Evolutionary conservation across 2,329 filamentous ascomycete genomes (phyloP).

Genomic region (Dryadomyces sulphureus): DNA sequence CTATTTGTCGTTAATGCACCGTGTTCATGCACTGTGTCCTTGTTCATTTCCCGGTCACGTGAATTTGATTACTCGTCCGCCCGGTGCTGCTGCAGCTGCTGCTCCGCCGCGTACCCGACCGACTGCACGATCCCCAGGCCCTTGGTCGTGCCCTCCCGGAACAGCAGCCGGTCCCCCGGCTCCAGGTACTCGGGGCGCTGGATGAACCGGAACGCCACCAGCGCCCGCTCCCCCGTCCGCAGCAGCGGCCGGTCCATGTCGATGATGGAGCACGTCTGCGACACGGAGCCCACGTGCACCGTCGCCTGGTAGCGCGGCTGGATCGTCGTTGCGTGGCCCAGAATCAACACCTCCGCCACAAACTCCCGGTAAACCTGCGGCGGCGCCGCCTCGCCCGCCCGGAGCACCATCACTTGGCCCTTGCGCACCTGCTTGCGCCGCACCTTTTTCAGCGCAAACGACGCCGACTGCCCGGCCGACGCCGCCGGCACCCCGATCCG

Average conservation of each 20-base stretch:
- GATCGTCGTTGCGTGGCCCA: slow-evolving; percentile 93
- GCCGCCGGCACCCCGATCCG: slow-evolving; percentile 77
- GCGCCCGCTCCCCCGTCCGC: slow-evolving; percentile 83
- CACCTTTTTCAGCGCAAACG: slow-evolving; percentile 77
- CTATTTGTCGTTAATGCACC: too few relatives aligned
- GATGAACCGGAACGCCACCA: slow-evolving; percentile 87
- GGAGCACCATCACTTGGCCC: slow-evolving; percentile 92
- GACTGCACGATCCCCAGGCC: slow-evolving; percentile 88
- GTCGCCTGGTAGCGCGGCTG: slow-evolving; percentile 96
- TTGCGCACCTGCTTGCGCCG: slow-evolving; percentile 87
- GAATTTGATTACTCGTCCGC: too few relatives aligned
- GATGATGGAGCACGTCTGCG: slow-evolving; percentile 92
- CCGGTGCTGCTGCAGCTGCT: slow-evolving; percentile 30
- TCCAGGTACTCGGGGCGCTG: slow-evolving; percentile 87
- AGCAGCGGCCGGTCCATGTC: slow-evolving; percentile 96
- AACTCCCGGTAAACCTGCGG: slow-evolving; percentile 65
- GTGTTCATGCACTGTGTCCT: too few relatives aligned
- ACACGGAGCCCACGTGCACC: slow-evolving; percentile 89
- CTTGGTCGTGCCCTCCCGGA: slow-evolving; percentile 90
- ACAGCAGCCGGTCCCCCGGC: slow-evolving; percentile 77
- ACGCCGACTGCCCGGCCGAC: slow-evolving; percentile 82
- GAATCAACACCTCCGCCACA: slow-evolving; percentile 76
- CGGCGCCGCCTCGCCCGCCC: slow-evolving; percentile 54
- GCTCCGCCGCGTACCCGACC: slow-evolving; percentile 64
- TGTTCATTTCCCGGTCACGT: too few relatives aligned